These are phyloP conservation scores for Phtheirospermum japonicum DNA, from an alignment of 257 asterid species.

Conservation along the genomic window DNA sequence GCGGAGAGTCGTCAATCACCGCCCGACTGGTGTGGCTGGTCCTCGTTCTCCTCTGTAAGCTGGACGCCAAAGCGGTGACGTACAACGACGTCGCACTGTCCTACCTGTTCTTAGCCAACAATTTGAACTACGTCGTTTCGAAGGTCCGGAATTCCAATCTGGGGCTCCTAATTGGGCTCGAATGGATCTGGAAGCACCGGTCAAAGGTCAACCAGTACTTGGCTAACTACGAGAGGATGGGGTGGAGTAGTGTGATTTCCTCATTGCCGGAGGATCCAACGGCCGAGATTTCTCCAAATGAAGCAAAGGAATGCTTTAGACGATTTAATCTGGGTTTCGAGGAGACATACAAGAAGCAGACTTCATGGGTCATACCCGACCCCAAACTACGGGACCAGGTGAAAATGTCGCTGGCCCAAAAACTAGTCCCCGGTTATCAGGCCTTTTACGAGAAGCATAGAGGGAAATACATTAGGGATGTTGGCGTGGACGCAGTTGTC, in stretches of 20 bases:
- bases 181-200: constrained; percentile 43
- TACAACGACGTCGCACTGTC: constrained; percentile 45
- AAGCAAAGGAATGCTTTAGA: background rate
- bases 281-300: background rate
- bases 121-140: constrained; percentile 33
- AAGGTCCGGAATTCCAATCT: constrained; percentile 40
- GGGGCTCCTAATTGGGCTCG: constrained; percentile 42
- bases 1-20: constrained; percentile 38
- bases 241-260: background rate
- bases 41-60: constrained; percentile 52
- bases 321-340: background rate
- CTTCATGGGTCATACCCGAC: constrained; percentile 49
- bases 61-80: constrained; percentile 49
- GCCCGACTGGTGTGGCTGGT: constrained; percentile 51
- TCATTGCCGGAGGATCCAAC: background rate
- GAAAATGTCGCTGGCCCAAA: constrained; percentile 39
- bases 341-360: background rate
- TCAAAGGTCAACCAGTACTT: constrained; percentile 10
- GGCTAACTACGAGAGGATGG: background rate
- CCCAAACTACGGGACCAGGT: constrained; percentile 47
- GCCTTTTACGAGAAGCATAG: constrained; percentile 37
- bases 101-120: constrained; percentile 55
- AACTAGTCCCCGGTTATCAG: constrained; percentile 44
- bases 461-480: constrained; percentile 17
- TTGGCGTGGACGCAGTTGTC: background rate